Conservation (phyloP, 306 rosid species). For the Fragaria nilgerrensis region DNA sequence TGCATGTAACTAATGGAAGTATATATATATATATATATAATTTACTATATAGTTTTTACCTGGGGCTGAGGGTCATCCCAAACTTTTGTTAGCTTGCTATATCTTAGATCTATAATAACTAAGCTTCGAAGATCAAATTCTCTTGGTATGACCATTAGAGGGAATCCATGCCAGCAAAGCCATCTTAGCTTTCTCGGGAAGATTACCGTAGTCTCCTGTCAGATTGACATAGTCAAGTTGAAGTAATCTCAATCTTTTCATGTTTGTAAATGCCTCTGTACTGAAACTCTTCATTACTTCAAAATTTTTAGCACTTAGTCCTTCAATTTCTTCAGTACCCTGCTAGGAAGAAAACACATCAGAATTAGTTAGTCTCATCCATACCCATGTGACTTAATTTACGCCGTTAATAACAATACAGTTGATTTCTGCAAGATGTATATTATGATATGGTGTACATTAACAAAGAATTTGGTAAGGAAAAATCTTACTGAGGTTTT, state of each 20-base stretch:
- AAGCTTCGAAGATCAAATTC: constrained; percentile 13
- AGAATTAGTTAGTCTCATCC: no score
- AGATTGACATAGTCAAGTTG: constrained; percentile 28
- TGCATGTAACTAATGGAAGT: no score
- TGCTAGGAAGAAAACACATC: neutral
- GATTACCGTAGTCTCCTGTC: constrained; percentile 15
- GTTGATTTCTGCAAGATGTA: no score
- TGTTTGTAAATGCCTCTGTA: constrained; percentile 30
- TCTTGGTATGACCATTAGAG: neutral
- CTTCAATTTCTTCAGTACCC: constrained; percentile 23
- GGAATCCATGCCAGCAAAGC: constrained; percentile 12
- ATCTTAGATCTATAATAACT: constrained; percentile 30
- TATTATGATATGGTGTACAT: no score
- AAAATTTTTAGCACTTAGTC: neutral
- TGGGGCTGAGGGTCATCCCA: constrained; percentile 30
- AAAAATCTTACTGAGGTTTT: neutral
- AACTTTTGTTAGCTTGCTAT: constrained; percentile 29
- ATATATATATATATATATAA: no score
- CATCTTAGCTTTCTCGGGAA: constrained; percentile 25
- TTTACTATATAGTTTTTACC: constrained; percentile 21
- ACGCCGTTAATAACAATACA: no score
- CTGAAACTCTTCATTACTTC: neutral
- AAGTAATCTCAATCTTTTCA: constrained; percentile 38
- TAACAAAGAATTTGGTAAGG: no score
- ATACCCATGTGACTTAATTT: no score